These are phyloP conservation scores for Lepidium aucheri DNA, from an alignment of 345 rosid species.

Conservation along the genomic window DNA sequence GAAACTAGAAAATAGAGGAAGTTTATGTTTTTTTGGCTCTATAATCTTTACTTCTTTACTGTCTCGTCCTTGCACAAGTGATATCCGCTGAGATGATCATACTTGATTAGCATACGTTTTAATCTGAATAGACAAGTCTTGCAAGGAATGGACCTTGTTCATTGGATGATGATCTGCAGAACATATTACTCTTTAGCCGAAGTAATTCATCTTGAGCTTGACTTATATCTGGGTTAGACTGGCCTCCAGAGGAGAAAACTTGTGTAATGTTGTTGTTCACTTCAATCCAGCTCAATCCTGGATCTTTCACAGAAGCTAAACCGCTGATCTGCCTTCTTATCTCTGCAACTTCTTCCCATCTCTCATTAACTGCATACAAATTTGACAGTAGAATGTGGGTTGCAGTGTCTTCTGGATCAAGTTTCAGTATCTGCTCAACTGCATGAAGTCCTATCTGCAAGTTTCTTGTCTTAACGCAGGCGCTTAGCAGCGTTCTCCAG, in stretches of 20 bases:
- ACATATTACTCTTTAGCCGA: constrained; percentile 45
- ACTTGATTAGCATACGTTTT: not conserved
- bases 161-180: constrained; percentile 14
- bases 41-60: not conserved
- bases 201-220: constrained; percentile 40
- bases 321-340: constrained; percentile 59
- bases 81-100: not conserved
- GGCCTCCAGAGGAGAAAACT: constrained; percentile 57
- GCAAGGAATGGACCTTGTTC: constrained; percentile 7
- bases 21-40: not conserved
- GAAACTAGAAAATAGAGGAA: constrained; percentile 12
- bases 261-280: constrained; percentile 39
- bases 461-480: constrained; percentile 48
- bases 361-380: constrained; percentile 58
- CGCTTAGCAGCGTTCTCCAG: constrained; percentile 80
- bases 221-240: constrained; percentile 29
- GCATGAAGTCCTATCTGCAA: constrained; percentile 48
- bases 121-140: not conserved
- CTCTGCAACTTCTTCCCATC: constrained; percentile 60
- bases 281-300: constrained; percentile 86
- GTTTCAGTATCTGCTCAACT: constrained; percentile 50
- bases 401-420: constrained; percentile 52
- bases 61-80: not conserved
- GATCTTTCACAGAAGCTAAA: constrained; percentile 46
- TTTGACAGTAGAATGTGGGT: constrained; percentile 60